Percentiles rank a stretch among this genome's conserved stretches.
Conservation (phyloP, 164 flowering plant species). For the Litsea cubeba region DNA sequence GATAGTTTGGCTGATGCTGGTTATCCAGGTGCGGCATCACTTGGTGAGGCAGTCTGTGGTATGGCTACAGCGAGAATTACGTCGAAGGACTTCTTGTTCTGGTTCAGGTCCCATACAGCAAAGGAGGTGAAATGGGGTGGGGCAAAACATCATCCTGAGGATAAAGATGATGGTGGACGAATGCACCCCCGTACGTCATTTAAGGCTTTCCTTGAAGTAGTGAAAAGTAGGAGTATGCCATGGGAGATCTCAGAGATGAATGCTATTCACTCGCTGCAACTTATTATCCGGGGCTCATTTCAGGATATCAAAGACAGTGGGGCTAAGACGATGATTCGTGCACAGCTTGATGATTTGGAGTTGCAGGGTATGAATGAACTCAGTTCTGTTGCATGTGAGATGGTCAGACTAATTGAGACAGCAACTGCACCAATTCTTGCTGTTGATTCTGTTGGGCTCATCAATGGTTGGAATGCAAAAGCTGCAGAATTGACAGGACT, state of each 20-base stretch:
- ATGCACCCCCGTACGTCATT: slow-evolving; percentile 34
- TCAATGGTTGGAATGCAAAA: slow-evolving; percentile 25
- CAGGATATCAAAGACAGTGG: slow-evolving; percentile 11
- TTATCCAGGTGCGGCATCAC: slow-evolving; percentile 50
- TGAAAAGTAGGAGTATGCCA: slow-evolving; percentile 23
- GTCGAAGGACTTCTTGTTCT: slow-evolving; percentile 51
- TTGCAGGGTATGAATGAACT: slow-evolving; percentile 14
- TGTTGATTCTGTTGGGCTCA: slow-evolving; percentile 15
- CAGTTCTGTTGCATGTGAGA: slow-evolving; percentile 7
- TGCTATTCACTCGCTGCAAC: slow-evolving; percentile 30
- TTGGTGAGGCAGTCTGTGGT: slow-evolving; percentile 75
- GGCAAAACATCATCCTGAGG: slow-evolving; percentile 25
- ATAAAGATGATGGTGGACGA: slow-evolving; percentile 20
- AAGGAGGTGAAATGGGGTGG: slow-evolving; percentile 37
- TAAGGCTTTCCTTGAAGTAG: slow-evolving; percentile 30
- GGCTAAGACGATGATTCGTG: background rate
- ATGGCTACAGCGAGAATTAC: slow-evolving; percentile 54
- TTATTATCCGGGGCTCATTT: slow-evolving; percentile 24
- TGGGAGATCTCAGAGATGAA: slow-evolving; percentile 27
- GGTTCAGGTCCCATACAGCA: slow-evolving; percentile 34
- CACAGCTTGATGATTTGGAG: background rate
- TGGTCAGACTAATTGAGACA: slow-evolving; percentile 19
- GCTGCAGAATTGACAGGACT: slow-evolving; percentile 18
- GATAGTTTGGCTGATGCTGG: slow-evolving; percentile 62
- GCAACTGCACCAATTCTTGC: slow-evolving; percentile 19